phyloP scores from a whole-genome alignment of 768 basidiomycete species.

The Ramaria sp. region DNA sequence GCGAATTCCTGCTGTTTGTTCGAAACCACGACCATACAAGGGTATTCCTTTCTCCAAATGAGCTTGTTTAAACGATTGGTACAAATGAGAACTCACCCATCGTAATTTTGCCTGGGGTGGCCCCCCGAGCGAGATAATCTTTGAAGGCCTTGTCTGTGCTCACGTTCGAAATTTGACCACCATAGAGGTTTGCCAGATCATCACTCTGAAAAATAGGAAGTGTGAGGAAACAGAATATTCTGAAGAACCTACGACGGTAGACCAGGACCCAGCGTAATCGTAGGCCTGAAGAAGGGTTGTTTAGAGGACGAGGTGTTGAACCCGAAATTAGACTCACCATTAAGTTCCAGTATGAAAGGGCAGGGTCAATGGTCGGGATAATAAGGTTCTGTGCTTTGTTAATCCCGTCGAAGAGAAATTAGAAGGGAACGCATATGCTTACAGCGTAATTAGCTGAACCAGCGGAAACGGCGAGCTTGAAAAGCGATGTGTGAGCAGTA shows the following conservation, averaged over 20 bases:
- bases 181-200: constrained; percentile 60
- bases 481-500: background rate
- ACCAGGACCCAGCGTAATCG: constrained; percentile 73
- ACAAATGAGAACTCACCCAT: constrained; percentile 33
- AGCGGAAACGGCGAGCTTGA: constrained; percentile 51
- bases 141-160: constrained; percentile 59
- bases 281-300: constrained; percentile 38
- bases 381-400: constrained; percentile 27
- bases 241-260: constrained; percentile 30
- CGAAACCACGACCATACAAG: constrained; percentile 71
- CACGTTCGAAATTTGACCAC: constrained; percentile 48
- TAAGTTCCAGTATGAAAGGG: constrained; percentile 69
- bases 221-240: background rate
- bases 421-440: background rate
- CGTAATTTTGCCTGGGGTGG: constrained; percentile 52
- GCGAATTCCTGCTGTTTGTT: constrained; percentile 57
- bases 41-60: constrained; percentile 42
- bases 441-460: constrained; percentile 44
- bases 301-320: background rate
- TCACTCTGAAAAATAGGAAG: constrained; percentile 23
- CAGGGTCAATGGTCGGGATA: constrained; percentile 52
- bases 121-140: constrained; percentile 49
- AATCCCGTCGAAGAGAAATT: constrained; percentile 6
- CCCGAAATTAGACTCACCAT: constrained; percentile 37
- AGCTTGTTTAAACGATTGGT: background rate